Conservation (phyloP, 345 rosid genomes). For the Citrus trifoliata region DNA sequence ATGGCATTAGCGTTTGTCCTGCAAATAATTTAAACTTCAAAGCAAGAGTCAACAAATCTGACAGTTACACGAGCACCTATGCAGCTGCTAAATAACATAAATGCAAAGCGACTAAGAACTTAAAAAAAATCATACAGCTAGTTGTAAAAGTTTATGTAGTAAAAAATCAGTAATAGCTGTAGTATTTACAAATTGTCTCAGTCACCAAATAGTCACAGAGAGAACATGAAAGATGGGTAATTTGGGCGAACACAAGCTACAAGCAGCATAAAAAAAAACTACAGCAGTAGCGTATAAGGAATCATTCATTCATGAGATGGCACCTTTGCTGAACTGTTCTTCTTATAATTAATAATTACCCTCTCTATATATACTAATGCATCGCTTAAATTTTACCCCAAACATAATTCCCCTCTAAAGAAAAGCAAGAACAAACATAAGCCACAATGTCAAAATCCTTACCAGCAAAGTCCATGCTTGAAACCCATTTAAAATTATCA, state of each 20-base stretch:
- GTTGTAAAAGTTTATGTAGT: not conserved
- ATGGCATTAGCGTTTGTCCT: not conserved
- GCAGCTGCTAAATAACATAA: not conserved
- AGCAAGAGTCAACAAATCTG: not conserved
- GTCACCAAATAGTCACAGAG: not conserved
- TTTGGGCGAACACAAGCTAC: not conserved
- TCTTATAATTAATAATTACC: not conserved
- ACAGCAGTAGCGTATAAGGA: not conserved
- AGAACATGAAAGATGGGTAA: not conserved
- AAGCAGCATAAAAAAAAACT: not conserved
- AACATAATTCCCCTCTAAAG: not conserved
- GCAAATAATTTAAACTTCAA: not conserved
- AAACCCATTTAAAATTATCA: not conserved
- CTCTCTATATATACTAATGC: not conserved
- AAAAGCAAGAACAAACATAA: not conserved
- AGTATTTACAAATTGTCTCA: not conserved
- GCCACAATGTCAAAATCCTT: not conserved
- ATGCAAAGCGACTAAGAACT: not conserved
- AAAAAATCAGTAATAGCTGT: no score
- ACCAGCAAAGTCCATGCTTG: no score
- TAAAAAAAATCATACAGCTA: not conserved
- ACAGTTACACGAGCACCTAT: no score
- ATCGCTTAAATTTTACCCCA: not conserved
- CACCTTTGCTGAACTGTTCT: not conserved
- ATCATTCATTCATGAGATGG: not conserved